Evolutionary conservation across 2,329 filamentous ascomycete genomes (phyloP).

Genomic region (Cercospora sojina): DNA sequence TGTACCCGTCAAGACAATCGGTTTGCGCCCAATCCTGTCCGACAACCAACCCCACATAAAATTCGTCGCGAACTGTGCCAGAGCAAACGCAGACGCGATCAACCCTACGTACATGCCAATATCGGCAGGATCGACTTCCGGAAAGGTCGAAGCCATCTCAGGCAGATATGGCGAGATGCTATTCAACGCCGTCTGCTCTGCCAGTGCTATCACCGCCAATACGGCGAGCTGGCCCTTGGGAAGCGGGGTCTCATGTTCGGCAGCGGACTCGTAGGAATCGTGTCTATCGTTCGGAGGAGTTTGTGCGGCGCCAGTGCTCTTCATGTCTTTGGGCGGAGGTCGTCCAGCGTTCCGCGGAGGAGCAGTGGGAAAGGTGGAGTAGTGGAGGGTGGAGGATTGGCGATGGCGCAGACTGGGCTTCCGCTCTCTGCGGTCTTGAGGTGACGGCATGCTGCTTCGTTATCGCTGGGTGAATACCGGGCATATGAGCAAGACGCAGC

Average conservation of each 20-base stretch:
- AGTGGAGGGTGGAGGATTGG: conserved; percentile 61
- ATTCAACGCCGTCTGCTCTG: conserved; percentile 95
- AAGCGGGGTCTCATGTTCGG: conserved; percentile 64
- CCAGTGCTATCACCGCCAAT: conserved; percentile 82
- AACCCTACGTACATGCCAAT: conserved; percentile 86
- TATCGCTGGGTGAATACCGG: conserved; percentile 11
- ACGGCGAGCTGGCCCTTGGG: conserved; percentile 80
- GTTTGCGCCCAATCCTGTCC: conserved; percentile 76
- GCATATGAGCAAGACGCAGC: conserved; percentile 5
- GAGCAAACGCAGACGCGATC: conserved; percentile 85
- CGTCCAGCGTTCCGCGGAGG: conserved; percentile 66
- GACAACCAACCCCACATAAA: conserved; percentile 87
- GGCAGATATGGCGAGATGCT: conserved; percentile 95
- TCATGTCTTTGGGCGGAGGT: conserved; percentile 40
- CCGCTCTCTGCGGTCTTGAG: conserved; percentile 7
- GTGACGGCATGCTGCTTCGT: conserved; percentile 14
- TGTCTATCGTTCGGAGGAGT: conserved; percentile 16
- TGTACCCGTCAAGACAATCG: conserved; percentile 78
- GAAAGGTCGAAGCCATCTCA: conserved; percentile 84
- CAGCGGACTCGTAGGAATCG: conserved; percentile 20
- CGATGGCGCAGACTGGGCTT: conserved; percentile 38
- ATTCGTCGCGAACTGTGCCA: conserved; percentile 90
- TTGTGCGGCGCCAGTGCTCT: conserved; percentile 20
- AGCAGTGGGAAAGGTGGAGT: conserved; percentile 77
- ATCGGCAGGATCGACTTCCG: conserved; percentile 68